Base-by-base conservation (phyloP, 495 filamentous ascomycete species). In the Coniosporium apollinis region DNA sequence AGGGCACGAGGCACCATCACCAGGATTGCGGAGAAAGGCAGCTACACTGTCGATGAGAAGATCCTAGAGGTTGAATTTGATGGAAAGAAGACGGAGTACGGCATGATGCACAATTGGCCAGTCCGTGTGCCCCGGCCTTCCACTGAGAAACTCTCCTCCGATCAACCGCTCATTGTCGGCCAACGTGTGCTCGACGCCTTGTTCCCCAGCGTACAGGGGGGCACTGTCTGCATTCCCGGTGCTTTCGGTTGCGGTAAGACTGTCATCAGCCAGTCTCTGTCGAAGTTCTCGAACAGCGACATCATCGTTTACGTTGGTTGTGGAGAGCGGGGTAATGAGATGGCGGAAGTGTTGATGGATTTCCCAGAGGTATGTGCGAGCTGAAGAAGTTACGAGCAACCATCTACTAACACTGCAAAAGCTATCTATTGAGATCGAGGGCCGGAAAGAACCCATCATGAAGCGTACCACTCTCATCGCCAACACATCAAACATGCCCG, bases 101-200 rank as follows among this genome's bases (percentile, higher is more conserved):
- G 69, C 49, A 96, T 99, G 89, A 94, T 96, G 87, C 89, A 99
- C 57, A 77, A 76, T 39, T 99, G 89, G 89, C 89, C 89, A n/a
- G 89, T 96, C 37, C 87, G 89, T 65, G 89, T 89, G 22, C 84
- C 91, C 29, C 75, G 89, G 44, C 89, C 89, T 11, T 72, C 76
- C 14, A 80, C 73, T 38, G 91, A 96, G 66, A 93, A 83, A 61
- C 70, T 91, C 39, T 73, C 84, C 17, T 80, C 85, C 44, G 67
- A 84, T 58, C 67, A 73, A 44, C 89, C 91, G 22, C 85, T 96
- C 61, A 71, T 99, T 47, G 89, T 96, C 51, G 89, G 89, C 13
- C 89, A 96, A 65, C 72, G 89, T 54, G 89, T 99, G 49, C 65
- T 96, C 47, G 89, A 99, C 55, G 79, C 89, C 50, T 72, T 99